Evolutionary conservation across 2,329 filamentous ascomycete genomes (phyloP).

Genomic region (Pestalotiopsis sp.): DNA sequence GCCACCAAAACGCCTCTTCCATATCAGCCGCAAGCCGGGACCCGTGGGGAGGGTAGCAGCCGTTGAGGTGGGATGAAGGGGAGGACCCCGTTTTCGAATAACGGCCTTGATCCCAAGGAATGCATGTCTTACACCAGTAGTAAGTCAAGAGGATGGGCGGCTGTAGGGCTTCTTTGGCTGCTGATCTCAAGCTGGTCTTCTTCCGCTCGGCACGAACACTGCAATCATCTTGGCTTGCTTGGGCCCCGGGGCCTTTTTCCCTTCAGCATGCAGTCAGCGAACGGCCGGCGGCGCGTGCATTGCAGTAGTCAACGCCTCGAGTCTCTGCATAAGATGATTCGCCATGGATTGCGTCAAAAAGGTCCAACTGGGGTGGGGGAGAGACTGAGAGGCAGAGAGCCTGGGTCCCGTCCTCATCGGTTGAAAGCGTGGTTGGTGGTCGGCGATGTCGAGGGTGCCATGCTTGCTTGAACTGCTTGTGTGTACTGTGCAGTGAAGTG

Average conservation of each 20-base stretch:
- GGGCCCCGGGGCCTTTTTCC: too few relatives aligned
- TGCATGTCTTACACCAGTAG: not conserved
- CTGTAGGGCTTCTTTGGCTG: not conserved
- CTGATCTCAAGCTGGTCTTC: not conserved
- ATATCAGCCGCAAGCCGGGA: not conserved
- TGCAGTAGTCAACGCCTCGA: not conserved
- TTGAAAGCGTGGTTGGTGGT: not conserved
- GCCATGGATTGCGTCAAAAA: not conserved
- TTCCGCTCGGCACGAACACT: not conserved
- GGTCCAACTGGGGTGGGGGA: not conserved
- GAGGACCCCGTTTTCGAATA: not conserved
- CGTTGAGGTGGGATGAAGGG: not conserved
- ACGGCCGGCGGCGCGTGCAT: not conserved
- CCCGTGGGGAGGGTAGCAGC: not conserved
- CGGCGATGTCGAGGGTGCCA: not conserved
- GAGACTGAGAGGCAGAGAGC: not conserved
- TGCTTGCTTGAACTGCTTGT: too few relatives aligned
- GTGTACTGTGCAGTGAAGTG: not conserved
- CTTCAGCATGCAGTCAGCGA: not conserved
- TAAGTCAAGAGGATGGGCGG: not conserved
- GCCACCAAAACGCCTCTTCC: not conserved
- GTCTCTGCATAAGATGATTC: not conserved
- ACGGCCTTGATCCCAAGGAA: not conserved
- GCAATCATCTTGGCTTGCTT: not conserved
- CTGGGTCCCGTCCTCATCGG: not conserved